A percentile compares a stretch with the other conserved stretches of the same genome.
Conservation (phyloP, 768 basidiomycete genomes). For the Brasilioporus rufonigricans region DNA sequence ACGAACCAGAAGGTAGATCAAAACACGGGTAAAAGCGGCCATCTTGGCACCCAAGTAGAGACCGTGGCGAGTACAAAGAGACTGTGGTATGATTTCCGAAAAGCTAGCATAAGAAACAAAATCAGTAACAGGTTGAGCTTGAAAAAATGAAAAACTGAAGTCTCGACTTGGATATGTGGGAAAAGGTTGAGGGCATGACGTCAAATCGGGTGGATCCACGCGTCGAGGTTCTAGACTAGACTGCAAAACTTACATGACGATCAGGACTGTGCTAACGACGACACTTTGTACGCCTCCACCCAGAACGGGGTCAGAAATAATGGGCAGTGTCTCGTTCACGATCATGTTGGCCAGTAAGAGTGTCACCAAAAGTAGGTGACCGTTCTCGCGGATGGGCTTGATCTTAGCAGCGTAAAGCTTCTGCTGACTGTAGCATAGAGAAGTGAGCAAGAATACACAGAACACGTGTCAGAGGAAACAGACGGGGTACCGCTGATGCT, state of each 20-base stretch:
- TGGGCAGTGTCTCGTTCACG: slow-evolving; percentile 82
- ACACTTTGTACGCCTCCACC: slow-evolving; percentile 79
- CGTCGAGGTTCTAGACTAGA: background rate
- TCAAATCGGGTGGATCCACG: background rate
- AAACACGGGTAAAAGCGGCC: slow-evolving; percentile 62
- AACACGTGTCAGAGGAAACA: slow-evolving; percentile 27
- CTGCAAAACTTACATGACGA: slow-evolving; percentile 70
- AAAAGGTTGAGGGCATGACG: background rate
- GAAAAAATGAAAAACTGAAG: background rate
- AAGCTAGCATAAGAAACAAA: slow-evolving; percentile 49
- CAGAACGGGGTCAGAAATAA: slow-evolving; percentile 77
- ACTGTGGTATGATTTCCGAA: slow-evolving; percentile 90
- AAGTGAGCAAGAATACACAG: background rate
- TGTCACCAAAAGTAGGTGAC: slow-evolving; percentile 79
- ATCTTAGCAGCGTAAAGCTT: slow-evolving; percentile 81
- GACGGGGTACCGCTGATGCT: slow-evolving; percentile 83
- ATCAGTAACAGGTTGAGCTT: background rate
- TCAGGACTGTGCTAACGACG: slow-evolving; percentile 77
- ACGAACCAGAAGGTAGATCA: slow-evolving; percentile 67
- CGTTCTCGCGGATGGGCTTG: slow-evolving; percentile 80
- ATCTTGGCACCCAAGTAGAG: slow-evolving; percentile 86
- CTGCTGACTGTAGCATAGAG: slow-evolving; percentile 54
- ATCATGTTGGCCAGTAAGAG: slow-evolving; percentile 90
- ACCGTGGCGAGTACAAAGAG: slow-evolving; percentile 88
- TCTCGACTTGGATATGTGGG: background rate